A percentile compares a stretch with the other conserved stretches of the same genome.
phyloP scores from a whole-genome alignment of 1,139 yeast species.

The Geotrichum carabidarum region DNA sequence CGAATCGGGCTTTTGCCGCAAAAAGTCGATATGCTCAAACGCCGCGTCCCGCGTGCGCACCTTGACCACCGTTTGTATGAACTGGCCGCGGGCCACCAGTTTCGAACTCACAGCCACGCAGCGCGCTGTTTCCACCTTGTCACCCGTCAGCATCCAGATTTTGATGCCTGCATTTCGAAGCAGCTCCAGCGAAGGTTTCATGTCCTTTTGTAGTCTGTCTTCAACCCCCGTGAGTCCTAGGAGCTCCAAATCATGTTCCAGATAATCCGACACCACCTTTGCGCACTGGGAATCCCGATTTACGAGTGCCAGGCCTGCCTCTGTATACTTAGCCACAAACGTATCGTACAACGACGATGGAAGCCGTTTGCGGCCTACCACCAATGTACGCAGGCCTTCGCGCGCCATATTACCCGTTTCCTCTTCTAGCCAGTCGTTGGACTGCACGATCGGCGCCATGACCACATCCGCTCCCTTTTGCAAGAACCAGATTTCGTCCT shows the following conservation, averaged over 20 bases:
- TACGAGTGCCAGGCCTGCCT: slow-evolving; percentile 73
- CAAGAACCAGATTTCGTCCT: slow-evolving; percentile 73
- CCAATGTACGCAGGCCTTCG: slow-evolving; percentile 93
- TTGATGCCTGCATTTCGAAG: slow-evolving; percentile 93
- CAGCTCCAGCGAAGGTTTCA: slow-evolving; percentile 85
- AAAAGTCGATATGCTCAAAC: slow-evolving; percentile 64
- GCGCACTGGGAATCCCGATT: slow-evolving; percentile 74
- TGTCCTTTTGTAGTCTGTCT: slow-evolving; percentile 86
- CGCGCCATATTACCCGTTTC: slow-evolving; percentile 97
- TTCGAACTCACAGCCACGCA: slow-evolving; percentile 95
- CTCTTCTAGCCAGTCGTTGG: slow-evolving; percentile 95
- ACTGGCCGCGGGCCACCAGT: slow-evolving; percentile 87
- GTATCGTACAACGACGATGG: slow-evolving; percentile 50
- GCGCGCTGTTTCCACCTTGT: slow-evolving; percentile 95
- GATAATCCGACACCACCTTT: slow-evolving; percentile 56
- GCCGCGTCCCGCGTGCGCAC: slow-evolving; percentile 45
- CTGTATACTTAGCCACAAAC: slow-evolving; percentile 61
- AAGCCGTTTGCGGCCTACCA: slow-evolving; percentile 75
- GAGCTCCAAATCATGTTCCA: slow-evolving; percentile 81
- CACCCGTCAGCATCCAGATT: slow-evolving; percentile 99
- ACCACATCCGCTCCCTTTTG: slow-evolving; percentile 97
- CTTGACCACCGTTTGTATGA: slow-evolving; percentile 79
- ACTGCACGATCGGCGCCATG: slow-evolving; percentile 77
- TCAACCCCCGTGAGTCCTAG: slow-evolving; percentile 96
- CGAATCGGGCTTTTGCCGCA: slow-evolving; percentile 60